These are phyloP conservation scores for Neurospora sp. DNA, from an alignment of 495 filamentous ascomycete species.

Conservation along the genomic window DNA sequence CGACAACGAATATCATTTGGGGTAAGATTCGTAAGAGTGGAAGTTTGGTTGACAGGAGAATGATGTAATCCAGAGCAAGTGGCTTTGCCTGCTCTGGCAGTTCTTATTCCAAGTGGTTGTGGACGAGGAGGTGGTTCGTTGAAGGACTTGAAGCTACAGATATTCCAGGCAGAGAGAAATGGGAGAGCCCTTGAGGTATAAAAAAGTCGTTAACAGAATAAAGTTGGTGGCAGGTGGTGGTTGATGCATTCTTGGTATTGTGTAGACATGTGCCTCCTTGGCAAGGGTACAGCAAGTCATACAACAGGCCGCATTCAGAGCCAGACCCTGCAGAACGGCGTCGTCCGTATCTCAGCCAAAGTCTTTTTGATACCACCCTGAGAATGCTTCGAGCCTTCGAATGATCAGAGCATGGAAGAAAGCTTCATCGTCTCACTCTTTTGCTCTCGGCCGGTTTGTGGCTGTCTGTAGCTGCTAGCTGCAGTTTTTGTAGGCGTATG, in stretches of 20 bases:
- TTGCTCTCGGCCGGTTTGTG: background rate
- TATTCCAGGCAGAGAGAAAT: background rate
- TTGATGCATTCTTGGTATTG: background rate
- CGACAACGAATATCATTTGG: constrained; percentile 29
- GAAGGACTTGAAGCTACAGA: background rate
- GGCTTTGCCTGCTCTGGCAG: background rate
- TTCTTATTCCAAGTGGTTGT: background rate
- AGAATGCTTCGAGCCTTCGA: background rate
- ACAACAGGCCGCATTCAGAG: background rate
- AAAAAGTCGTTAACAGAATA: background rate
- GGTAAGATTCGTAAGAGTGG: background rate
- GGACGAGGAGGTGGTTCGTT: background rate
- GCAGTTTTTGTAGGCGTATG: background rate
- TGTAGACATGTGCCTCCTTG: background rate
- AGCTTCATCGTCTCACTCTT: background rate
- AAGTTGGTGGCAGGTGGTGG: background rate
- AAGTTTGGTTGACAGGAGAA: background rate
- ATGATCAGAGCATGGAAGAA: background rate
- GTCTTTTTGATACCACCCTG: background rate
- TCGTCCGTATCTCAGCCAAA: background rate
- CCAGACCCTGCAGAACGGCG: background rate
- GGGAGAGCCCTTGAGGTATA: background rate
- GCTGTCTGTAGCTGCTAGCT: background rate
- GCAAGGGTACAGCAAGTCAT: background rate
- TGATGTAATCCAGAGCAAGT: background rate